Evolutionary conservation across 108 stramenopile genomes (phyloP), one percentile per base, ranked within the genome.

Genomic region (Cyclotella sp.): DNA sequence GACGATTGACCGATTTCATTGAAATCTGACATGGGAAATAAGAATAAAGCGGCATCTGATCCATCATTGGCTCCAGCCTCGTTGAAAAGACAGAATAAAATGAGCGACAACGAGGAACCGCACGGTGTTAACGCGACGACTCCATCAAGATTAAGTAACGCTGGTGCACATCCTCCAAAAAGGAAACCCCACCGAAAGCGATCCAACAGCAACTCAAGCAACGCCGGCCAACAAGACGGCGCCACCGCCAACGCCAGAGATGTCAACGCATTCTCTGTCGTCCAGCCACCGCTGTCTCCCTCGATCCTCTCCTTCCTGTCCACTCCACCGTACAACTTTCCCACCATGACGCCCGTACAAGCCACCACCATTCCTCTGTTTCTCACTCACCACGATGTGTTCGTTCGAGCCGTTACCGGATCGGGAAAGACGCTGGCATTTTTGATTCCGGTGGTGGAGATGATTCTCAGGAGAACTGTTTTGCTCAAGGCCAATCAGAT

Each of bases 401-500:
- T 93, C 27, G 99, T 98, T 4, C 95, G 98, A 63, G 99, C 99
- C 16, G 93, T 96, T 4, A 99, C 99, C 9, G 99, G 99, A 0
- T 84, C 81, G 12, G 99, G 99, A 5, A 99, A 99, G 78, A 99
- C 99, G 21, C 86, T 99, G n/a, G 96, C 98, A 14, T 99, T 98
- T 71, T 84, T 97, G 13, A 84, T 99, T 9, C 98, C 99, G 5
- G 82, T 91, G 10, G 84, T 99, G 6, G 97, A 99, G 84, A 85
- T 97, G 79, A 84, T 99, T 22, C 65, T 90, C 30, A 80, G 90
- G 11, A 73, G 91, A 24, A 84, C 85, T 26, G 39, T 42, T 8
- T 72, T 84, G 28, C 61, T 91, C 0, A 74, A 70, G 43, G 79
- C 79, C 67, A 71, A 84, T 54, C 91, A 96, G 71, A 78, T 94